Percentiles rank a stretch among this genome's conserved stretches.
Conservation (phyloP, 495 filamentous ascomycete genomes). For the Bacidia gigantensis region DNA sequence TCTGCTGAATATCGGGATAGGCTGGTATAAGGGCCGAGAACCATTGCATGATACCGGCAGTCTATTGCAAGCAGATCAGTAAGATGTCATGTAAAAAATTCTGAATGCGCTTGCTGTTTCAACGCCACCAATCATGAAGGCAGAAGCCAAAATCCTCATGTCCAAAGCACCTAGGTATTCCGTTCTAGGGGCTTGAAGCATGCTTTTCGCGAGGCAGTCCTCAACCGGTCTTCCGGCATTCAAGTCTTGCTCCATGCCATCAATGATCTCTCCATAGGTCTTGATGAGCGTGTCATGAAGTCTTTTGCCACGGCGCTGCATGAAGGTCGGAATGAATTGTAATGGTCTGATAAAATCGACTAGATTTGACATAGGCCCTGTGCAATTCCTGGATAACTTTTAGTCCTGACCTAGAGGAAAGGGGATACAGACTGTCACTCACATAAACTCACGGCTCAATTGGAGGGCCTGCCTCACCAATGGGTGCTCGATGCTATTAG, state of each 20-base stretch:
- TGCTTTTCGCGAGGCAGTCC: no score
- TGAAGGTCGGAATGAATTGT: no score
- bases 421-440: constrained; percentile 12
- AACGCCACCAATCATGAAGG: not conserved
- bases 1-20: constrained; percentile 35
- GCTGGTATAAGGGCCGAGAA: constrained; percentile 36
- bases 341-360: no score
- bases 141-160: not conserved
- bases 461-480: constrained; percentile 9
- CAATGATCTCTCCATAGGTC: no score
- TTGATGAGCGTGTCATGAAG: no score
- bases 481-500: constrained; percentile 15
- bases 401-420: constrained; percentile 19
- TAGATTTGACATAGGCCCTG: no score
- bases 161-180: no score
- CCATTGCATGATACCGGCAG: constrained; percentile 22
- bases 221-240: no score
- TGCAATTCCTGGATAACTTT: no score
- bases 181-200: no score
- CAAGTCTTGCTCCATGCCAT: no score
- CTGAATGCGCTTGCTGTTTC: not conserved
- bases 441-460: constrained; percentile 8
- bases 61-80: constrained; percentile 30
- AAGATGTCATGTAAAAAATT: not conserved
- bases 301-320: no score